These are phyloP conservation scores for Dactylonectria estremocensis DNA, from an alignment of 2,329 filamentous ascomycete species.

Conservation along the genomic window DNA sequence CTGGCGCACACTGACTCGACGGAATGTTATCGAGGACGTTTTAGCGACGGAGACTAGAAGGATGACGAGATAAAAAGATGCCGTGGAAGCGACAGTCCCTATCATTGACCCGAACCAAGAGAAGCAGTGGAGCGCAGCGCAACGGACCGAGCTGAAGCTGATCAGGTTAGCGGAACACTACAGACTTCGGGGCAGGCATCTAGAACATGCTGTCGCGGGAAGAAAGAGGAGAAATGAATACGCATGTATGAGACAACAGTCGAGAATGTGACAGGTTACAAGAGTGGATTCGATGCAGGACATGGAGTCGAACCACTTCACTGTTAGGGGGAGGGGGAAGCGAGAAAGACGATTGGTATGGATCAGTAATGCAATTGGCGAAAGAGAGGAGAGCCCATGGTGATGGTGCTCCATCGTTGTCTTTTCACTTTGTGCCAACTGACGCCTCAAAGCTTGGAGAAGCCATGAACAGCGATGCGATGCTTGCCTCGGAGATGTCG, in stretches of 20 bases:
- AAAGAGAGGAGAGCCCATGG: neutral
- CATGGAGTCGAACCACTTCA: neutral
- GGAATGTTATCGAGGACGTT: neutral
- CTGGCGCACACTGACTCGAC: neutral
- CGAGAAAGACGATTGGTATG: neutral
- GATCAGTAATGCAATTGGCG: neutral
- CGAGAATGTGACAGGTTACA: constrained; percentile 26
- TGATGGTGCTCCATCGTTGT: neutral
- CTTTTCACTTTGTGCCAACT: neutral
- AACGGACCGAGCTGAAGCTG: neutral
- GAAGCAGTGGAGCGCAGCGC: neutral
- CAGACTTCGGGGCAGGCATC: neutral
- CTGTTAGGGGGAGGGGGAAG: neutral
- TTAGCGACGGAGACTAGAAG: neutral
- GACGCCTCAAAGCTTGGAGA: neutral
- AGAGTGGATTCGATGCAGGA: neutral
- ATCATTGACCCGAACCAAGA: neutral
- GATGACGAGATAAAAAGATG: neutral
- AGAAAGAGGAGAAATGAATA: neutral
- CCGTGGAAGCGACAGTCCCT: neutral
- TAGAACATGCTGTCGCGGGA: neutral
- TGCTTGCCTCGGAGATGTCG: too few species aligned
- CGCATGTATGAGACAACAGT: neutral
- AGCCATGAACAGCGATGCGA: too few species aligned
- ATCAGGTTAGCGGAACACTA: neutral